Evolutionary conservation across 345 rosid genomes (phyloP), one percentile per base, ranked within the genome.

Genomic region (Euclidium syriacum): DNA sequence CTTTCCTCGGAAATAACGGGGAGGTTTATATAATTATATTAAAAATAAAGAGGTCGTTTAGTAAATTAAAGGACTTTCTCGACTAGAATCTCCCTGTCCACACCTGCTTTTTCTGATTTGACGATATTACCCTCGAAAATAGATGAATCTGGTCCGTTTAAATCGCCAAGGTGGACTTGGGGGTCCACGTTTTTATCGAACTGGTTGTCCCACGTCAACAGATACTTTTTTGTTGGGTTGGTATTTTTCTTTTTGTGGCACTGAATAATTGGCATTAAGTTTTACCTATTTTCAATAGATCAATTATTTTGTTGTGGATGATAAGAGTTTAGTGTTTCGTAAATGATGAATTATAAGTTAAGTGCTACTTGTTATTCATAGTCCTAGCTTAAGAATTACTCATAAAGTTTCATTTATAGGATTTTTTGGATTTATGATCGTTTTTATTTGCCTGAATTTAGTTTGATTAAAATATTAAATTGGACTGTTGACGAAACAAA

Each of bases 61-160:
- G 5, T 24, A 53, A 52, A 53, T 52, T 4, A n/a, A 2, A 0
- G 5, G 35, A 35, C 48, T 56, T 3, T 51, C 46, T 53, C 24
- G 44, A 29, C 30, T 49, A 15, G 68, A 25, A 61, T 44, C 68
- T 61, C 22, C 25, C 40, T 43, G 68, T 76, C 63, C 78, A 48
- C 71, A 65, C 56, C 26, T 10, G 42, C 62, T 20, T 24, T 67
- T 35, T 9, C 27, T 8, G 19, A 65, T 7, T 30, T 23, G 64
- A 70, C 70, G 46, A 39, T 24, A 38, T 12, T 60, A 33, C 58
- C 74, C 62, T 32, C 24, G 3, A 6, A 8, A 7, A 20, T 29
- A 47, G 26, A 51, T 49, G 11, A 4, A 52, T 52, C 67, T 69
- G 24, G 62, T 60, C 38, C 33, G 59, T 52, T 41, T 3, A 64